phyloP scores from a whole-genome alignment of 805 yeast species.

The Ogataea populi-albae region DNA sequence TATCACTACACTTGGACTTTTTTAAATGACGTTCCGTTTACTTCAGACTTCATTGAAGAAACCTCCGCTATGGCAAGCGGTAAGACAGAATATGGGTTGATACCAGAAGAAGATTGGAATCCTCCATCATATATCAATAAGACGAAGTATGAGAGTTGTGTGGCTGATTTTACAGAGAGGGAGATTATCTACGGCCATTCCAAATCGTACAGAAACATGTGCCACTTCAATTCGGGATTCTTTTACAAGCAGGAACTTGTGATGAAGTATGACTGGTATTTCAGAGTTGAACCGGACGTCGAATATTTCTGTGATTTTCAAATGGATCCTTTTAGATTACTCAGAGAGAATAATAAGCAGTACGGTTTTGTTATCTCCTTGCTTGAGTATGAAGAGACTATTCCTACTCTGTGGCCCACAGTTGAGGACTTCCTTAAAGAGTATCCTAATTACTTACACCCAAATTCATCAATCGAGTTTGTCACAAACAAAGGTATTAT shows the following conservation, averaged over 20 bases:
- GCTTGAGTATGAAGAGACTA: conserved; percentile 79
- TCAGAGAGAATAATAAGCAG: conserved; percentile 72
- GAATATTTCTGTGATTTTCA: conserved; percentile 84
- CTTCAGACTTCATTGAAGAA: conserved; percentile 56
- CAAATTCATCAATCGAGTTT: conserved; percentile 59
- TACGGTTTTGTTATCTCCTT: conserved; percentile 87
- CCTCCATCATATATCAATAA: conserved; percentile 69
- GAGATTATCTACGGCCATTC: conserved; percentile 65
- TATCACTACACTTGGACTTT: conserved; percentile 78
- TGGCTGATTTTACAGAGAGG: conserved; percentile 42
- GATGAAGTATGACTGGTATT: conserved; percentile 78
- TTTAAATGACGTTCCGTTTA: conserved; percentile 70
- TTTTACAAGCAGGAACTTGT: conserved; percentile 79
- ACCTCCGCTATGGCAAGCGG: conserved; percentile 66
- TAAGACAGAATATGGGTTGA: conserved; percentile 60
- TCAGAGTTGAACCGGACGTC: conserved; percentile 94
- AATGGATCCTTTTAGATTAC: conserved; percentile 80
- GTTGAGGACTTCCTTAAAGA: conserved; percentile 60
- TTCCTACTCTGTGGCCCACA: conserved; percentile 79
- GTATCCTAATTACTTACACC: conserved; percentile 61
- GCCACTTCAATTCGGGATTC: conserved; percentile 88
- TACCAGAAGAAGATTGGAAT: conserved; percentile 73
- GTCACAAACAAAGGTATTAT: conserved; percentile 52
- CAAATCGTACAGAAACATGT: conserved; percentile 83
- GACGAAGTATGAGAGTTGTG: conserved; percentile 45